Conservation (phyloP, 164 flowering plant species). For the Piper longum region DNA sequence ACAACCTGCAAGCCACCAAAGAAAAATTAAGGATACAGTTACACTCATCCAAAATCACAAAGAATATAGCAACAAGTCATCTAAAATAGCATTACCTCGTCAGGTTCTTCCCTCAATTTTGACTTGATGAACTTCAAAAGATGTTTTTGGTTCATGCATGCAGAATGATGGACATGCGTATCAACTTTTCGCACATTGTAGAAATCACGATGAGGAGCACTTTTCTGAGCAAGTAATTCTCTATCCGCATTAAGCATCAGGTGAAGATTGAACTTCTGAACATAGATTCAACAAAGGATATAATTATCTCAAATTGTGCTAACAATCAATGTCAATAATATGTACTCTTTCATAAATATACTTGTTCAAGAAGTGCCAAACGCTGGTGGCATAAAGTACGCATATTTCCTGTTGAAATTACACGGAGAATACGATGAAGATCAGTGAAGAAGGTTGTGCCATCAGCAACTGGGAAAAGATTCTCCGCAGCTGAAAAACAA, state of each 20-base stretch:
- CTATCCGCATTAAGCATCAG: conserved; percentile 95
- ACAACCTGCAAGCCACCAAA: conserved; percentile 52
- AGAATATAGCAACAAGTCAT: background rate
- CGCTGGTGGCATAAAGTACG: conserved; percentile 83
- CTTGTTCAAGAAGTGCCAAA: conserved; percentile 80
- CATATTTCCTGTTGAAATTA: conserved; percentile 72
- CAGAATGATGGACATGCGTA: conserved; percentile 99
- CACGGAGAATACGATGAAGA: conserved; percentile 72
- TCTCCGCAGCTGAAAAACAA: conserved; percentile 47
- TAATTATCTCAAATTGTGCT: background rate
- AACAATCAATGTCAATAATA: background rate
- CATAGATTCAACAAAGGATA: background rate
- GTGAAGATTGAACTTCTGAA: conserved; percentile 95
- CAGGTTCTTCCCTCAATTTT: conserved; percentile 94
- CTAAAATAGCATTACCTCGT: conserved; percentile 47
- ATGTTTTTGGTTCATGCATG: conserved; percentile 99
- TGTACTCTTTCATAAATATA: conserved; percentile 5
- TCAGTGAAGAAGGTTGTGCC: conserved; percentile 93
- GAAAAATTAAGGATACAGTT: background rate
- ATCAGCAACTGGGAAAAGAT: conserved; percentile 83
- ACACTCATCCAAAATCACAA: too few relatives aligned
- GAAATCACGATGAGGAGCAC: conserved; percentile 99
- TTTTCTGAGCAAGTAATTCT: conserved; percentile 95
- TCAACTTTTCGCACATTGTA: conserved; percentile 98
- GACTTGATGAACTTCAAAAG: conserved; percentile 91